Evolutionary conservation across 192 early-diverging fungal species (phyloP), one percentile per base, ranked within the genome.

Genomic region (Dissophora ornata): DNA sequence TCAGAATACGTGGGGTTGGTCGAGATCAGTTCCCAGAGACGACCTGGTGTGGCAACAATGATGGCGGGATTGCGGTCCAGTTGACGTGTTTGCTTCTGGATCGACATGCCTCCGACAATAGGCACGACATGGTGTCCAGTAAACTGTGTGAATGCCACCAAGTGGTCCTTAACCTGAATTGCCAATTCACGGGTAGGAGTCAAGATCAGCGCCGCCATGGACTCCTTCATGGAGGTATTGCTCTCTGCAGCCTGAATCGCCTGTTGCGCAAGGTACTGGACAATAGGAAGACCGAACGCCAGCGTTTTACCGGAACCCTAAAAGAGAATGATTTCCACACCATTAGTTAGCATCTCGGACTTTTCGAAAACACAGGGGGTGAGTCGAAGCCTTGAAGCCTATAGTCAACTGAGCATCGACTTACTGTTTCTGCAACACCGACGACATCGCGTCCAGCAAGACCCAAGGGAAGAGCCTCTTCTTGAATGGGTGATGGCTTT

Each of bases 111-210:
- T 56, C 97, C 97, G 0, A 99, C 96, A 51, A 98, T 85, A 13
- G 90, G 75, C 33, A 92, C 86, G 22, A 96, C 82, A 83, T 93
- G 38, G 56, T 81, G 66, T 63, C 69, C 68, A 22, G 73, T 67
- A 25, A 77, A 77, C 46, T 77, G 73, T 2, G 73, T 67, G 40
- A 77, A 77, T 28, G 73, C 73, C 46, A 77, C 73, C 68, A 99
- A 79, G 59, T 97, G 95, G 38, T 98, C 90, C 65, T 85, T 89
- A 46, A 99, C 91, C 85, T 99, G 97, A 19, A 97, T 90, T 0
- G 97, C 96, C 82, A 99, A 84, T 82, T 99, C 97, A 54, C 97
- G 89, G 2, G 97, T 99, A 0, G 97, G 97, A 0, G 95, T 88
- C 62, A 99, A 75, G 34, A 99, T 88, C 25, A 99, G 82, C 0